Evolutionary conservation across 768 basidiomycete genomes (phyloP).

Genomic region (Albatrellus ellisii): DNA sequence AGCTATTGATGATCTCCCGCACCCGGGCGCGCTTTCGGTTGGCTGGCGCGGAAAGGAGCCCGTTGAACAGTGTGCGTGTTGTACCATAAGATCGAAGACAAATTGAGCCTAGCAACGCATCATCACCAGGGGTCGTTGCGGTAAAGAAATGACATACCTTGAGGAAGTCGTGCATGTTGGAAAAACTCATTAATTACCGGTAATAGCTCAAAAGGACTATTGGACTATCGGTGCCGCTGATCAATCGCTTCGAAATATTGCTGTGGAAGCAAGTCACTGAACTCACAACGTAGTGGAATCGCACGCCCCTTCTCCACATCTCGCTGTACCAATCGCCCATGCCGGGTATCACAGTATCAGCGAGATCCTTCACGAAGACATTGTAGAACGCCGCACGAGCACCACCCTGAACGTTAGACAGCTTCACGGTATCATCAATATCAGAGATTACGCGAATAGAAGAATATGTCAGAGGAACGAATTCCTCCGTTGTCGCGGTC

Average conservation of each 20-base stretch:
- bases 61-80: slow-evolving; percentile 70
- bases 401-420: slow-evolving; percentile 65
- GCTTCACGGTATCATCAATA: slow-evolving; percentile 88
- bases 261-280: no score
- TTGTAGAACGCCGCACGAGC: slow-evolving; percentile 78
- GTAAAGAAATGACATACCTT: slow-evolving; percentile 32
- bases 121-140: slow-evolving; percentile 1
- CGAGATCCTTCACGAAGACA: slow-evolving; percentile 79
- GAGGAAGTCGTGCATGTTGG: slow-evolving; percentile 50
- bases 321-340: slow-evolving; percentile 69
- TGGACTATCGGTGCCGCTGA: slow-evolving; percentile 40
- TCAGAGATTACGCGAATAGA: slow-evolving; percentile 79
- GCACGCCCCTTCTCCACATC: slow-evolving; percentile 59
- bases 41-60: slow-evolving; percentile 71
- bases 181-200: slow-evolving; percentile 73
- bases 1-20: slow-evolving; percentile 62
- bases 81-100: slow-evolving; percentile 79
- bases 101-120: slow-evolving; percentile 42
- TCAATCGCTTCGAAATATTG: background rate
- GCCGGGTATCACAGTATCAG: slow-evolving; percentile 67
- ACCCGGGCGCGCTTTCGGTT: slow-evolving; percentile 74
- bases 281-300: slow-evolving; percentile 85
- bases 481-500: slow-evolving; percentile 14
- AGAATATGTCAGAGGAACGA: slow-evolving; percentile 38
- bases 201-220: slow-evolving; percentile 76